phyloP scores from a whole-genome alignment of 805 yeast species.

The Sungouiozyma ichnusensis region DNA sequence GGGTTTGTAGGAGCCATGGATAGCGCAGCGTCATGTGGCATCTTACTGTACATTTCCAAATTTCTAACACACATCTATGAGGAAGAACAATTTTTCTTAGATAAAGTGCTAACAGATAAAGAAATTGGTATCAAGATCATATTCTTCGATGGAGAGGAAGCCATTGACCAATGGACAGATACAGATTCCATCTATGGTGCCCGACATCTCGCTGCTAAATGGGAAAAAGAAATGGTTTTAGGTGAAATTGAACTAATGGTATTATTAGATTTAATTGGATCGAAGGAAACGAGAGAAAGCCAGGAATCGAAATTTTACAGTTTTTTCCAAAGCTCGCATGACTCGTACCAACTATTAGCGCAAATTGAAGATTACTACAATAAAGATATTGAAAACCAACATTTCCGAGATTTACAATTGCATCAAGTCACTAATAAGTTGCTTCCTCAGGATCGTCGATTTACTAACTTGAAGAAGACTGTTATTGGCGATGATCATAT shows the following conservation, averaged over 20 bases:
- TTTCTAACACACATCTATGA: conserved; percentile 14
- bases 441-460: conserved; percentile 10
- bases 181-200: conserved; percentile 50
- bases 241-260: conserved; percentile 36
- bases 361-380: conserved; percentile 23
- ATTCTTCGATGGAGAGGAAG: conserved; percentile 56
- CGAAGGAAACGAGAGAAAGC: conserved; percentile 14
- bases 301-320: conserved; percentile 22
- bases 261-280: conserved; percentile 44
- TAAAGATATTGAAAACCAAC: background rate
- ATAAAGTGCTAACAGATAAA: background rate
- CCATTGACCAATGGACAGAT: conserved; percentile 41
- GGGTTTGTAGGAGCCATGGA: conserved; percentile 54
- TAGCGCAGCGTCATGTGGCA: conserved; percentile 48
- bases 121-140: conserved; percentile 35
- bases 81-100: conserved; percentile 3
- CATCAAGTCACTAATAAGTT: conserved; percentile 1
- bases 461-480: conserved; percentile 4
- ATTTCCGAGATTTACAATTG: background rate
- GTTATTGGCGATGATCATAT: conserved; percentile 41
- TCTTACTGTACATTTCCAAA: conserved; percentile 37
- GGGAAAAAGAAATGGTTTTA: conserved; percentile 24
- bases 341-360: conserved; percentile 30
- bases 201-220: conserved; percentile 35
- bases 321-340: conserved; percentile 34